Conservation (phyloP, 768 basidiomycete species). For the Podaxis sp. region DNA sequence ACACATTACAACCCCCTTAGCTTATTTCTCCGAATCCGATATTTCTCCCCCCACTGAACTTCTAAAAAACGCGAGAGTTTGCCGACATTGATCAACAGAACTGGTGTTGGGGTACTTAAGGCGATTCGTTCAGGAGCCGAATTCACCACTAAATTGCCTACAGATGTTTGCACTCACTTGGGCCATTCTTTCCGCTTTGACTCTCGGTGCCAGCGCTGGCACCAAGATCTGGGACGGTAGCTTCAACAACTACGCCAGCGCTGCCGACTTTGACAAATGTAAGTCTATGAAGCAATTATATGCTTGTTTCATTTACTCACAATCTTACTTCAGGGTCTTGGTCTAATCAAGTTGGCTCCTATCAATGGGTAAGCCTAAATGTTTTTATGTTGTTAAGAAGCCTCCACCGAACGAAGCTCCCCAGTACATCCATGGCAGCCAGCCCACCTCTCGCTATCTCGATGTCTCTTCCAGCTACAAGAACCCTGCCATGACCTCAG, state of each 20-base stretch:
- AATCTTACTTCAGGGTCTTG: constrained; percentile 45
- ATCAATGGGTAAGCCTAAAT: constrained; percentile 50
- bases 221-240: constrained; percentile 55
- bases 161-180: constrained; percentile 30
- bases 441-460: constrained; percentile 53
- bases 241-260: constrained; percentile 48
- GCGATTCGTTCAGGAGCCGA: neutral
- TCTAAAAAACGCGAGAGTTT: constrained; percentile 29
- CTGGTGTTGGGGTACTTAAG: constrained; percentile 19
- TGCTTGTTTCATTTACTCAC: neutral
- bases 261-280: constrained; percentile 55
- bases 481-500: constrained; percentile 55
- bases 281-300: constrained; percentile 15
- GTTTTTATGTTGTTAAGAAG: neutral
- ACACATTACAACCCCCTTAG: constrained; percentile 16
- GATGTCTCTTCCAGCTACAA: constrained; percentile 50
- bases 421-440: constrained; percentile 56
- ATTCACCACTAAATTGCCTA: constrained; percentile 13
- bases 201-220: constrained; percentile 41
- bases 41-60: constrained; percentile 32
- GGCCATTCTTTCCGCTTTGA: constrained; percentile 32
- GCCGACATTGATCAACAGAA: constrained; percentile 31
- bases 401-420: neutral
- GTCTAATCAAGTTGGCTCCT: constrained; percentile 52
- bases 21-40: constrained; percentile 35